Evolutionary conservation across 371 early-diverging fungal genomes (phyloP), one percentile per base, ranked within the genome.

Genomic region (Mortierella sp.): DNA sequence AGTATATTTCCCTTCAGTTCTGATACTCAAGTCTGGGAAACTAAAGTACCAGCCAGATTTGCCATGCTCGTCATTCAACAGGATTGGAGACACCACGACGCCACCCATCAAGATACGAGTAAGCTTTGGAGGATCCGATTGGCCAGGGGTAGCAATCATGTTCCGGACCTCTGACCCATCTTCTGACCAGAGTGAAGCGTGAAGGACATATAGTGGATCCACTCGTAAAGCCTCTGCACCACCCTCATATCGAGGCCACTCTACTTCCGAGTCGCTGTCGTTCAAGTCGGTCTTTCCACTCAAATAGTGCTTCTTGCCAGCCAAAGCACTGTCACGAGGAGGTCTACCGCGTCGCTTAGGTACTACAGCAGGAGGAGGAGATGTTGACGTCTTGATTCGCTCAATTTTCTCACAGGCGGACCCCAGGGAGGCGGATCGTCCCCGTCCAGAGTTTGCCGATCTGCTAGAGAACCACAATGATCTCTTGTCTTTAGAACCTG

Each of bases 21-120:
- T 87, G 61, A 97, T 93, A 28, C 92, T 91, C 40, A 97, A 84
- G 71, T 96, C 96, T 1, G 96, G 96, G 76, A 96, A 97, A 31
- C 94, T 96, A 84, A 97, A 97, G 72, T 93, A 96, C 55, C 92
- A 89, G 2, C 95, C 96, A 51, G 89, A 89, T 68, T 88, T 87
- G 43, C 90, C 90, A 55, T 91, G 83, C n/a, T 90, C 83, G 68
- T 95, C 92, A 59, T 90, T 90, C 26, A 95, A 72, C 17, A 94
- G 66, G 63, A 91, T 92, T 10, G 94, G 90, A 12, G 95, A 94
- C 15, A 93, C 93, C 1, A 93, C 94, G 34, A 93, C 83, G 7
- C 93, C 91, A 7, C 96, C 96, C 90, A 91, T 90, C 51, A 91
- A 72, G 6, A 91, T 90, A 34, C 90, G 81, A 22, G 90, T 90